Evolutionary conservation across 2,329 filamentous ascomycete species (phyloP), one percentile per base, ranked within the genome.

Genomic region (Phialemonium atrogriseum): DNA sequence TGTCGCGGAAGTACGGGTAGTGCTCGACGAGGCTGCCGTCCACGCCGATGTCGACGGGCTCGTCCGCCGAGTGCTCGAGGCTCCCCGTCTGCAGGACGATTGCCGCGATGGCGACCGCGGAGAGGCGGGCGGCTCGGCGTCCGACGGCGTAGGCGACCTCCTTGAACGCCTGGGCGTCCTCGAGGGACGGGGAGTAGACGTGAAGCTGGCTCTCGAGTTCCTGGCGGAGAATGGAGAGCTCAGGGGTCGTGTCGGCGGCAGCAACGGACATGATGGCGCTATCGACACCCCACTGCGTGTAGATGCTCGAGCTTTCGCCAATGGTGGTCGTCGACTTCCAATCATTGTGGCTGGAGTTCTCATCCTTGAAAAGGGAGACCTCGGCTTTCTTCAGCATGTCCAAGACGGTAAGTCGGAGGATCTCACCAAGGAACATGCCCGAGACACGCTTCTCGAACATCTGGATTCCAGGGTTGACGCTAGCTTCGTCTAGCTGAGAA

Each of bases 391-490:
- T 71, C 49, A 88, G 64, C 54, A 95, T 71, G 36, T 77, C 68
- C 30, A 91, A 56, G 14, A 95, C 63, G 11, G 80, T 78, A 26
- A 85, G 70, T 33, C 91, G 82, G 34, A 95, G 70, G 41, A 96
- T 88, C 58, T 98, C 91, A 33, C 91, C 91, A 29, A 98, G 60
- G 64, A 96, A 98, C 89, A 98, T 96, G 55, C 91, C 91, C 1
- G 87, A 94, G 11, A 98, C 82, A 28, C 89, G 83, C 71, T 98
- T 98, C 66, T 98, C 91, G 52, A 96, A 98, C 84, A 96, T 94
- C 54, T 98, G 91, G 39, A 94, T 77, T 16, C 91, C 91, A 0
- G 88, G 89, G 58, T 98, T 96, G 46, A 85, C 77, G 43, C 81
- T 91, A 38, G 80, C 76, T 35, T 66, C 63, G 57, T 98, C 89